These are phyloP conservation scores for Vachellia collinsii DNA, from an alignment of 306 rosid genomes.

Conservation along the genomic window DNA sequence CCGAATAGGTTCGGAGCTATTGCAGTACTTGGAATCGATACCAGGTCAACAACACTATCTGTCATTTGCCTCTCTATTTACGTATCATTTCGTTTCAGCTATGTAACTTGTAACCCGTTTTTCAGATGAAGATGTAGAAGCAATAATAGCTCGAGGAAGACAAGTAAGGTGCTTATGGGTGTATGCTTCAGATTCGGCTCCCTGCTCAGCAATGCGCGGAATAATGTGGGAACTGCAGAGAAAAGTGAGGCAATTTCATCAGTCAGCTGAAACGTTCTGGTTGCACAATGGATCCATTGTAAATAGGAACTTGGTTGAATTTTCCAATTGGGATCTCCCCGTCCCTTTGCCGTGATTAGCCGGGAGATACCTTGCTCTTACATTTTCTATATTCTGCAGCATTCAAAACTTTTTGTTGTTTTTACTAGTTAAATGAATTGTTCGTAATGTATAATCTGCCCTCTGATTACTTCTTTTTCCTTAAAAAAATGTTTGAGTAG, in stretches of 20 bases:
- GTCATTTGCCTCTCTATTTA: constrained; percentile 26
- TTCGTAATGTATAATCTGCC: neutral
- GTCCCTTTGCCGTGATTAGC: constrained; percentile 74
- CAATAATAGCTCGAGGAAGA: constrained; percentile 73
- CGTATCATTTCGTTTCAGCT: neutral
- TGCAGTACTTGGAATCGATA: constrained; percentile 89
- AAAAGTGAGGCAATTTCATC: constrained; percentile 88
- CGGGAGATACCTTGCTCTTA: constrained; percentile 3
- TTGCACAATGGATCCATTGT: constrained; percentile 79
- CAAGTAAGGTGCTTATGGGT: constrained; percentile 75
- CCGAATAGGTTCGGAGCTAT: constrained; percentile 72
- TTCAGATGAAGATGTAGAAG: constrained; percentile 71
- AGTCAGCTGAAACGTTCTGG: constrained; percentile 95
- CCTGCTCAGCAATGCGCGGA: constrained; percentile 91
- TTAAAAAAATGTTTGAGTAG: too few species aligned
- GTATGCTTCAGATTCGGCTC: constrained; percentile 65
- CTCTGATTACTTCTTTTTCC: neutral
- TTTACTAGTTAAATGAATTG: neutral
- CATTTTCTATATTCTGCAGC: neutral
- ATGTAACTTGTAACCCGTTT: neutral
- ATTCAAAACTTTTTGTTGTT: neutral
- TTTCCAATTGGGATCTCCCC: constrained; percentile 79
- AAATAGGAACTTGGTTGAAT: constrained; percentile 69
- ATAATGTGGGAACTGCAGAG: constrained; percentile 95
- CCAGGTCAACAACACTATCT: constrained; percentile 61